Evolutionary conservation across 2,329 filamentous ascomycete species (phyloP).

Genomic region (Colletotrichum cordylinicola): DNA sequence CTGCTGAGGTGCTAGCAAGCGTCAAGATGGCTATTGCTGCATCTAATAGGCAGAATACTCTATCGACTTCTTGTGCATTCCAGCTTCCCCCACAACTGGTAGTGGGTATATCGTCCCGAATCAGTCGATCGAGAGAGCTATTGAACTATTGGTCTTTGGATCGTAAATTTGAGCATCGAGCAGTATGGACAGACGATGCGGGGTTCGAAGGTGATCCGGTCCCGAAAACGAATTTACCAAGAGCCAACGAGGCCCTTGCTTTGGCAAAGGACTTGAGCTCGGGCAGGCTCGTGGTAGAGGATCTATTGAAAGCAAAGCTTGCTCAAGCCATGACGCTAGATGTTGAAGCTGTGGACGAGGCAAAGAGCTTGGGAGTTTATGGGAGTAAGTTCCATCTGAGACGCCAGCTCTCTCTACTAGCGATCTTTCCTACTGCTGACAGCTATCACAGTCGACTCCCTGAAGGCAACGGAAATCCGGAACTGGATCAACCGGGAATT

Average conservation of each 20-base stretch:
- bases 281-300: slow-evolving; percentile 34
- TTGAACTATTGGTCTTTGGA: slow-evolving; percentile 47
- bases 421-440: neutral
- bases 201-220: neutral
- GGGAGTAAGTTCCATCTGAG: slow-evolving; percentile 9
- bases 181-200: slow-evolving; percentile 13
- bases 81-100: neutral
- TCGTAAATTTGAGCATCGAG: slow-evolving; percentile 16
- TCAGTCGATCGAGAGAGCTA: slow-evolving; percentile 34
- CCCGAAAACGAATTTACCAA: neutral
- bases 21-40: neutral
- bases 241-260: slow-evolving; percentile 31
- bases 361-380: slow-evolving; percentile 21
- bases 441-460: slow-evolving; percentile 23
- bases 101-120: slow-evolving; percentile 28
- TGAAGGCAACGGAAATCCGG: slow-evolving; percentile 29
- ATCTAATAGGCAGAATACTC: neutral
- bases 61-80: neutral
- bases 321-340: neutral
- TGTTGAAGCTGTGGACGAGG: slow-evolving; percentile 22
- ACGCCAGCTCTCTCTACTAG: neutral
- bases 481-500: slow-evolving; percentile 27
- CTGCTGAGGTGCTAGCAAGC: neutral
- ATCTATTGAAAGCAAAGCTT: slow-evolving; percentile 40
- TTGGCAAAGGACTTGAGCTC: slow-evolving; percentile 33